phyloP scores from a whole-genome alignment of 345 rosid species.

The Dimocarpus longan region DNA sequence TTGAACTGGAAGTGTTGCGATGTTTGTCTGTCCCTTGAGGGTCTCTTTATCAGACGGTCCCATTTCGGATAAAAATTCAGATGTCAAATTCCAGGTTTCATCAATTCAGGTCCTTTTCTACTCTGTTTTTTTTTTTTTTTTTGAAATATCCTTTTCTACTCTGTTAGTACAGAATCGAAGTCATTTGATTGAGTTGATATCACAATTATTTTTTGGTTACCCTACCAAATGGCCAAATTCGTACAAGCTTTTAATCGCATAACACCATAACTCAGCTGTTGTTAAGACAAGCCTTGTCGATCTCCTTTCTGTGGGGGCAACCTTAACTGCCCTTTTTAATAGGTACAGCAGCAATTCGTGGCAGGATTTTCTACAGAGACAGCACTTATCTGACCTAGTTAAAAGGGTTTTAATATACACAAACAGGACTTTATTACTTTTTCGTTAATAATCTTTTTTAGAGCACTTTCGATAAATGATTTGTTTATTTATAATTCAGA shows the following conservation, averaged over 20 bases:
- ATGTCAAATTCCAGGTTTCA: slow-evolving; percentile 2
- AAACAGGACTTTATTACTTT: too few relatives aligned
- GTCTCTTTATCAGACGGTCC: neutral
- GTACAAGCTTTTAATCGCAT: neutral
- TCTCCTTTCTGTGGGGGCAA: neutral
- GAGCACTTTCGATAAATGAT: too few relatives aligned
- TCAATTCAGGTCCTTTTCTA: neutral
- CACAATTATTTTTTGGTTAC: neutral
- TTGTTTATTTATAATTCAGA: too few relatives aligned
- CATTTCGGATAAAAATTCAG: neutral
- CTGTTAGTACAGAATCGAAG: too few relatives aligned
- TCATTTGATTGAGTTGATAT: neutral
- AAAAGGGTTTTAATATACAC: neutral
- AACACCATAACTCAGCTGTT: too few relatives aligned
- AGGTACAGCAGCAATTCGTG: too few relatives aligned
- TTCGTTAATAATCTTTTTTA: too few relatives aligned
- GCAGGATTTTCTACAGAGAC: too few relatives aligned
- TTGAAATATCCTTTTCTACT: neutral
- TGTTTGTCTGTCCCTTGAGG: too few relatives aligned
- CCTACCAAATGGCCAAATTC: neutral
- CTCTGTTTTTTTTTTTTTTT: too few relatives aligned
- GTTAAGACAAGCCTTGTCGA: neutral
- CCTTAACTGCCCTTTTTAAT: neutral
- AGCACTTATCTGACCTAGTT: neutral
- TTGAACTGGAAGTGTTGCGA: neutral